Conservation (phyloP, 306 rosid species). For the Arachis stenosperma region DNA sequence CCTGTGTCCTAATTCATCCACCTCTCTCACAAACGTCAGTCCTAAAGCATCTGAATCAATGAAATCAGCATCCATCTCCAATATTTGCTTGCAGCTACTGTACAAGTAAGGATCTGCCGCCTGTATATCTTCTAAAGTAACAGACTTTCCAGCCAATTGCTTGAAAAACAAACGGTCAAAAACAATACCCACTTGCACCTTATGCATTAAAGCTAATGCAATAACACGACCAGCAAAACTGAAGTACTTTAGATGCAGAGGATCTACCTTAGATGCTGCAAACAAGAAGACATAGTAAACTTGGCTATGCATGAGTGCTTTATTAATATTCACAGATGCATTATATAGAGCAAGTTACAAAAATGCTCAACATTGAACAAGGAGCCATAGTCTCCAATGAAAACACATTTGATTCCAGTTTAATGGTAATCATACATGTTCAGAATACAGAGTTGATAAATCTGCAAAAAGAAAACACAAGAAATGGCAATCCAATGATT, state of each 20-base stretch:
- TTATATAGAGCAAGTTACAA: conserved; percentile 15
- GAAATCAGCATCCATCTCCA: conserved; percentile 73
- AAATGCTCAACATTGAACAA: conserved; percentile 12
- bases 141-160: conserved; percentile 74
- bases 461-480: not conserved
- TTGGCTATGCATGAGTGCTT: conserved; percentile 24
- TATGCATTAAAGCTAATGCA: conserved; percentile 83
- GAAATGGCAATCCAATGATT: not conserved
- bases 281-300: conserved; percentile 31
- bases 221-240: conserved; percentile 80
- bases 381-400: not conserved
- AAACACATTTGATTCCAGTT: conserved; percentile 26
- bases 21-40: conserved; percentile 79
- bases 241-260: conserved; percentile 83
- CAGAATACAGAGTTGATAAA: conserved; percentile 1
- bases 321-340: conserved; percentile 22
- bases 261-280: conserved; percentile 89
- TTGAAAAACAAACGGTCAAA: conserved; percentile 80
- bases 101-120: conserved; percentile 84
- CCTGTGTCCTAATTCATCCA: conserved; percentile 76
- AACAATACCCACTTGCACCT: conserved; percentile 82
- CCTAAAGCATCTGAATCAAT: conserved; percentile 90
- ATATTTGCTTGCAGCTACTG: conserved; percentile 77
- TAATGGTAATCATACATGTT: conserved; percentile 11
- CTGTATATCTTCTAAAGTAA: conserved; percentile 75